A percentile compares a stretch with the other conserved stretches of the same genome.
These are phyloP conservation scores for Ceratocystis destructans DNA, from an alignment of 2,329 filamentous ascomycete genomes.

Conservation along the genomic window DNA sequence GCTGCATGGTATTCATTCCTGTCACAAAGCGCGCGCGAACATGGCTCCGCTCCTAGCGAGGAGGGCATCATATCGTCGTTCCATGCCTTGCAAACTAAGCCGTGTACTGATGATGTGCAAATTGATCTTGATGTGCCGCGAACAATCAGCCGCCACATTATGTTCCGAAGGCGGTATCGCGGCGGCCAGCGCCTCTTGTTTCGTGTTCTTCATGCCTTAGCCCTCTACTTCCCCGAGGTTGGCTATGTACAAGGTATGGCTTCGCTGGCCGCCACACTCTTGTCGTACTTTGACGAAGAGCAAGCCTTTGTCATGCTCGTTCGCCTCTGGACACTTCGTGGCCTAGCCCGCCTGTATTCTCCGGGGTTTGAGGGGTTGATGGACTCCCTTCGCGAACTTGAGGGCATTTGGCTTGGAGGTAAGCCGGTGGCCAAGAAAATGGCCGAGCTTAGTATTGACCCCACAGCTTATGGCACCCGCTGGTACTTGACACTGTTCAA, in stretches of 20 bases:
- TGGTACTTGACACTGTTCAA: slow-evolving; percentile 99
- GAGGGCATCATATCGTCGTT: slow-evolving; percentile 59
- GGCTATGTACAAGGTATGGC: slow-evolving; percentile 99
- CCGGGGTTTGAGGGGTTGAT: slow-evolving; percentile 78
- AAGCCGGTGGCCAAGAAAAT: slow-evolving; percentile 70
- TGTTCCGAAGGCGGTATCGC: slow-evolving; percentile 85
- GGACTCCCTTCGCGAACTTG: slow-evolving; percentile 72
- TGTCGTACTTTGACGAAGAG: slow-evolving; percentile 96
- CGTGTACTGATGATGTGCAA: slow-evolving; percentile 82
- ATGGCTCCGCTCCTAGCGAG: slow-evolving; percentile 47
- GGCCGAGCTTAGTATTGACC: slow-evolving; percentile 62
- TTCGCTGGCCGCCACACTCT: slow-evolving; percentile 73
- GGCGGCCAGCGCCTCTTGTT: slow-evolving; percentile 88
- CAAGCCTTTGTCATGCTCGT: slow-evolving; percentile 90
- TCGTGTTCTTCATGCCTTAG: slow-evolving; percentile 79
- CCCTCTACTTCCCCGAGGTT: slow-evolving; percentile 77
- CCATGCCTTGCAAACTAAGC: slow-evolving; percentile 55
- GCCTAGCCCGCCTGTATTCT: slow-evolving; percentile 71
- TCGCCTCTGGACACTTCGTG: slow-evolving; percentile 80
- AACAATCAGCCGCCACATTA: slow-evolving; percentile 89
- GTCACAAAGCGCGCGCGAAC: slow-evolving; percentile 55
- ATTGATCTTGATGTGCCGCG: slow-evolving; percentile 95
- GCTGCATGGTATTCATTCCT: slow-evolving; percentile 94
- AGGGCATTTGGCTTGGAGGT: slow-evolving; percentile 63
- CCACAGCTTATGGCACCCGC: slow-evolving; percentile 85